Percentiles rank a stretch among this genome's conserved stretches.
Evolutionary conservation across 2,329 filamentous ascomycete genomes (phyloP).

Genomic region (Trichophyton equinum): DNA sequence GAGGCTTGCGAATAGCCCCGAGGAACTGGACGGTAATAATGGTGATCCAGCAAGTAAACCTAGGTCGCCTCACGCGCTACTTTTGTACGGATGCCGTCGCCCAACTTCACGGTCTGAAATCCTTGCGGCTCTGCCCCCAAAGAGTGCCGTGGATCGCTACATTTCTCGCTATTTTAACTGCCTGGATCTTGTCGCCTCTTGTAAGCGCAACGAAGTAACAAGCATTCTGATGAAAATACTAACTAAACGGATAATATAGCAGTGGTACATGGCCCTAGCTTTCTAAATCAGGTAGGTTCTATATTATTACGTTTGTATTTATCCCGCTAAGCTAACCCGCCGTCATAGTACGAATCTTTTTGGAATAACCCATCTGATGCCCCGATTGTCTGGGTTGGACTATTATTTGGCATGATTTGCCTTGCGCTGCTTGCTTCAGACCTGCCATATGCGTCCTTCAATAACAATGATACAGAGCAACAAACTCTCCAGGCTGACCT

Average conservation of each 20-base stretch:
- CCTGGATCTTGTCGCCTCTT: conserved; percentile 18
- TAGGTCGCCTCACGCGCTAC: conserved; percentile 1
- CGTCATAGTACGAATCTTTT: conserved; percentile 30
- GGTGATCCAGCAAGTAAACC: not conserved
- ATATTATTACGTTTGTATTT: not conserved
- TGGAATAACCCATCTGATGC: conserved; percentile 29
- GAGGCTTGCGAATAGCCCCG: conserved; percentile 15
- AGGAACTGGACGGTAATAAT: conserved; percentile 26
- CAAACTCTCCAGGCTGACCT: conserved; percentile 11
- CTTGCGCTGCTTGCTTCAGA: conserved; percentile 12
- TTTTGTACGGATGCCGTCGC: conserved; percentile 4
- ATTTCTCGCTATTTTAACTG: conserved; percentile 25
- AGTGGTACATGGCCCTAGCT: conserved; percentile 18
- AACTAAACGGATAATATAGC: conserved; percentile 15
- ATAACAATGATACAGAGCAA: conserved; percentile 1
- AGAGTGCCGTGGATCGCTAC: conserved; percentile 16
- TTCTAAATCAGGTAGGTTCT: conserved; percentile 22
- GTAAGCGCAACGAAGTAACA: conserved; percentile 14
- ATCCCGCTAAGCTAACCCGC: not conserved
- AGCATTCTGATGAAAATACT: conserved; percentile 11
- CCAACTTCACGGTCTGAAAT: conserved; percentile 21
- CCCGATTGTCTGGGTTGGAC: conserved; percentile 34
- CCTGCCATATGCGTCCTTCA: not conserved
- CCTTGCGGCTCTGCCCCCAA: conserved; percentile 19
- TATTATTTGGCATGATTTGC: conserved; percentile 32